phyloP scores from a whole-genome alignment of 805 yeast genomes.

The Saturnispora dispora region DNA sequence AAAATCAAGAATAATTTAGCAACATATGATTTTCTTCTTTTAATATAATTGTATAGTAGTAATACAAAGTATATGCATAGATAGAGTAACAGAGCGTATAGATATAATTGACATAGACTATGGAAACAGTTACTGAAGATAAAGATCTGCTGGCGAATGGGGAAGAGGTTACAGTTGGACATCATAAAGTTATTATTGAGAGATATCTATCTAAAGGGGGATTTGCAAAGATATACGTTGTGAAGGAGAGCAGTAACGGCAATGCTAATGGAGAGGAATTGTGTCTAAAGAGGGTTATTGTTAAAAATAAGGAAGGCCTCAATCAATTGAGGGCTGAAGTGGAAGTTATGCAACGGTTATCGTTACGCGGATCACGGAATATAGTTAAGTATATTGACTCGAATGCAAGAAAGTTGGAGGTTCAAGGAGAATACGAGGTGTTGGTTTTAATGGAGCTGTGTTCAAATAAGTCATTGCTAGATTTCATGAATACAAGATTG shows the following conservation, averaged over 20 bases:
- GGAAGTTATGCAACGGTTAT: conserved; percentile 86
- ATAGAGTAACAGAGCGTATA: not conserved
- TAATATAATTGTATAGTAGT: not conserved
- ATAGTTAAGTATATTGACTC: conserved; percentile 91
- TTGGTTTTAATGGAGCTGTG: conserved; percentile 89
- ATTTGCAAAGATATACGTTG: conserved; percentile 89
- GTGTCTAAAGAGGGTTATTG: conserved; percentile 90
- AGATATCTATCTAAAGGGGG: conserved; percentile 49
- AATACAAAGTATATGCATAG: not conserved
- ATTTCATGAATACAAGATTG: conserved; percentile 81
- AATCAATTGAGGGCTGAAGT: conserved; percentile 87
- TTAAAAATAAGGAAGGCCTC: conserved; percentile 80
- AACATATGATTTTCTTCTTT: not conserved
- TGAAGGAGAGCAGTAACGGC: conserved; percentile 54
- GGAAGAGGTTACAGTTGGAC: conserved; percentile 38
- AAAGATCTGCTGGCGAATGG: conserved; percentile 29
- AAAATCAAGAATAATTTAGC: not conserved
- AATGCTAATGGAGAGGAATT: conserved; percentile 44
- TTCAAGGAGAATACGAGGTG: conserved; percentile 59
- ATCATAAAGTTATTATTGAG: conserved; percentile 34
- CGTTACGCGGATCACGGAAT: conserved; percentile 54
- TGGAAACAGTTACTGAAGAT: not conserved
- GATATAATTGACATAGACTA: not conserved
- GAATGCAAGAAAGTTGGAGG: conserved; percentile 69
- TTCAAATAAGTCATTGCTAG: conserved; percentile 66